Conservation (phyloP, 331 rosid species). For the Saraca asoca region DNA sequence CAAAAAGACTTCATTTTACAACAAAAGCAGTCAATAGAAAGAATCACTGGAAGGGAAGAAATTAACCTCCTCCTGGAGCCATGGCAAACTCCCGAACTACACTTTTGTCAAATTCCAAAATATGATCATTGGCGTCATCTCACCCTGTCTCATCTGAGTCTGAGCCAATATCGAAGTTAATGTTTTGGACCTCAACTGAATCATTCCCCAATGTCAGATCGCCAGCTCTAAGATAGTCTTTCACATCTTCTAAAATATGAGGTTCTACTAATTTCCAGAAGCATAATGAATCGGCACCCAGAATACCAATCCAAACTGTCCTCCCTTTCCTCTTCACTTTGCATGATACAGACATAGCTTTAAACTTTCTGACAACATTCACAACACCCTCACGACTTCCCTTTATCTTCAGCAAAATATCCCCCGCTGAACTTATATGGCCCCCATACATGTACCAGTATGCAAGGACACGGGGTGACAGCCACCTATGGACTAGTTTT, state of each 20-base stretch:
- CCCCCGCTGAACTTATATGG: slow-evolving; percentile 62
- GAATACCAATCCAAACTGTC: slow-evolving; percentile 81
- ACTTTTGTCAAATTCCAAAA: slow-evolving; percentile 20
- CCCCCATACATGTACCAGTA: slow-evolving; percentile 98
- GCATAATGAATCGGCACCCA: slow-evolving; percentile 66
- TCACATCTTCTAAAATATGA: slow-evolving; percentile 57
- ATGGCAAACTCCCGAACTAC: slow-evolving; percentile 11
- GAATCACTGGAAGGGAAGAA: slow-evolving; percentile 1
- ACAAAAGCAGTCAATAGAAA: slow-evolving; percentile 15
- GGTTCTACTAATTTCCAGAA: slow-evolving; percentile 88
- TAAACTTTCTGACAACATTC: slow-evolving; percentile 64
- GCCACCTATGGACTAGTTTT: slow-evolving; percentile 84
- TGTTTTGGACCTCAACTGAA: slow-evolving; percentile 40
- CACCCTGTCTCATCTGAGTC: slow-evolving; percentile 49
- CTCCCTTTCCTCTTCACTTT: slow-evolving; percentile 80
- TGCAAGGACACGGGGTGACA: slow-evolving; percentile 87
- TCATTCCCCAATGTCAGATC: slow-evolving; percentile 35
- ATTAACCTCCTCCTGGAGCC: slow-evolving; percentile 20
- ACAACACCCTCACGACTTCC: slow-evolving; percentile 77
- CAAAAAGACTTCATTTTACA: slow-evolving; percentile 29
- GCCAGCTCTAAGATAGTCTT: slow-evolving; percentile 44
- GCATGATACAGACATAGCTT: slow-evolving; percentile 69
- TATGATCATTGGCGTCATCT: slow-evolving; percentile 19
- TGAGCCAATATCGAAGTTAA: slow-evolving; percentile 58
- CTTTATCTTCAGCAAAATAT: slow-evolving; percentile 70